Conservation (phyloP, 306 rosid species). For the Biancaea sappan region DNA sequence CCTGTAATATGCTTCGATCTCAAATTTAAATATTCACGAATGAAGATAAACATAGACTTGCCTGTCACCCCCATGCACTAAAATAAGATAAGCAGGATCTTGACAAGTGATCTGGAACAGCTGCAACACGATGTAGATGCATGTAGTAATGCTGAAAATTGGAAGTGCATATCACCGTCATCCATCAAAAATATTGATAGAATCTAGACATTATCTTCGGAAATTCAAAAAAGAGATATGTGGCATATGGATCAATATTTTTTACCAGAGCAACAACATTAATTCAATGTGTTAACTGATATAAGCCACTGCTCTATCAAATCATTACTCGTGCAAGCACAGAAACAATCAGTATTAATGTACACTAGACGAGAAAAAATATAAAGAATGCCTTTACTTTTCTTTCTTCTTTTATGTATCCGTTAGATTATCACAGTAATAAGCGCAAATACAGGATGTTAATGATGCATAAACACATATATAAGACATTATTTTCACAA, state of each 20-base stretch:
- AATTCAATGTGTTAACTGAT: not conserved
- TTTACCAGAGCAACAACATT: not conserved
- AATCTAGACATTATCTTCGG: not conserved
- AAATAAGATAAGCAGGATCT: slow-evolving; percentile 67
- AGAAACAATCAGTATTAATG: not conserved
- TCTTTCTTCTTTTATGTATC: no score
- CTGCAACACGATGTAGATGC: slow-evolving; percentile 64
- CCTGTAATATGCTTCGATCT: not conserved
- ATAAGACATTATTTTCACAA: not conserved
- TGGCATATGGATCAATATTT: not conserved
- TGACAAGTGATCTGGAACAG: slow-evolving; percentile 61
- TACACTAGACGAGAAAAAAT: not conserved
- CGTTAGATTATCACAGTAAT: not conserved
- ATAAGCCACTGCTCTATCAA: not conserved
- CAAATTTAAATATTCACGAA: slow-evolving; percentile 12
- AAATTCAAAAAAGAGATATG: not conserved
- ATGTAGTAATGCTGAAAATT: slow-evolving; percentile 59
- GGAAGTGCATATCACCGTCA: slow-evolving; percentile 20
- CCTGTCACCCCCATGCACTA: slow-evolving; percentile 61
- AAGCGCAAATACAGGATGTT: not conserved
- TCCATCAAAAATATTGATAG: slow-evolving; percentile 17
- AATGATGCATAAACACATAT: not conserved
- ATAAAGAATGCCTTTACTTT: not conserved
- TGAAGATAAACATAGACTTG: slow-evolving; percentile 41
- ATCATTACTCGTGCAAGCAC: not conserved